Percentiles rank a stretch among this genome's conserved stretches.
Evolutionary conservation across 148 eudicot genomes (phyloP).

Genomic region (Cornus kousa): DNA sequence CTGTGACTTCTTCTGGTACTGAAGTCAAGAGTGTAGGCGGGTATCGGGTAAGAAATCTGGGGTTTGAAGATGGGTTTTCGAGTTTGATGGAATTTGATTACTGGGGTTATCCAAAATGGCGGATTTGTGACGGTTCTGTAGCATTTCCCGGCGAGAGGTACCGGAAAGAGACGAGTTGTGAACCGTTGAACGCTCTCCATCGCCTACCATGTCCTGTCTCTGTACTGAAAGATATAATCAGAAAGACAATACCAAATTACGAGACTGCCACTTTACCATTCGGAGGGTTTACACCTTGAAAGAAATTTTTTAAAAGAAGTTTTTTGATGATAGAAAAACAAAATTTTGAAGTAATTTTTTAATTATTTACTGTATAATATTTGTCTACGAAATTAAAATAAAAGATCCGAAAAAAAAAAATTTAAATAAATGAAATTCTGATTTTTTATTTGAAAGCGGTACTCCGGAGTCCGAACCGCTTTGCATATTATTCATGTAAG

Average conservation of each 20-base stretch:
- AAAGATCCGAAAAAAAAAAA: no score
- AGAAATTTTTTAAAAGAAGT: no score
- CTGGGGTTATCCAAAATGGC: slow-evolving; percentile 24
- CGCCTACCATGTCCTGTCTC: not conserved
- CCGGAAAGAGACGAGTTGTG: slow-evolving; percentile 46
- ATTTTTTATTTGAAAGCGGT: no score
- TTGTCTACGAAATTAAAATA: no score
- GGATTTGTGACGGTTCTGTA: slow-evolving; percentile 11
- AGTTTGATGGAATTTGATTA: slow-evolving; percentile 19
- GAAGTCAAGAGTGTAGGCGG: slow-evolving; percentile 1
- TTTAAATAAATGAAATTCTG: no score
- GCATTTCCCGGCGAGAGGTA: slow-evolving; percentile 29
- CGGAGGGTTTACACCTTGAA: no score
- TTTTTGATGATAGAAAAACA: no score
- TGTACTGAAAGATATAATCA: not conserved
- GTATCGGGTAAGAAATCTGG: slow-evolving; percentile 18
- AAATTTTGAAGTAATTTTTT: no score
- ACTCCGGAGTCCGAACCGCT: no score
- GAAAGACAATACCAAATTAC: not conserved
- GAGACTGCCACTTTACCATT: not conserved
- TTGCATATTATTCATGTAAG: no score
- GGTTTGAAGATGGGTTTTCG: slow-evolving; percentile 22
- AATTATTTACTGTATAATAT: no score
- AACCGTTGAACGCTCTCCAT: slow-evolving; percentile 69
- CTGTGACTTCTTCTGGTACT: slow-evolving; percentile 18